phyloP scores from a whole-genome alignment of 2,329 filamentous ascomycete genomes.

The Aureobasidium leucospermi region DNA sequence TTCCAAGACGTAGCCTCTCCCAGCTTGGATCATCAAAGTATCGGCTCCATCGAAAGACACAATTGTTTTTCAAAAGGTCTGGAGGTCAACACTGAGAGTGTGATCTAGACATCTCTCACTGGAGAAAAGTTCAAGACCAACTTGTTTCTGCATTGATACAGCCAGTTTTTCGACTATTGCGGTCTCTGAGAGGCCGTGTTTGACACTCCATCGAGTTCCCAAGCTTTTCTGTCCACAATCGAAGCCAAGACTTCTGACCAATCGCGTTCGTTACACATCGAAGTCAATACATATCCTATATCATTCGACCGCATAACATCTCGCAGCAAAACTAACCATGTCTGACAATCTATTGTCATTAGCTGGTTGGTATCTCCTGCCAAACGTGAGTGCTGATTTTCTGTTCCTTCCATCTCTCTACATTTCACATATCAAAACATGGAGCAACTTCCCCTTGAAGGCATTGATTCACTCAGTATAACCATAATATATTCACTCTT shows the following conservation, averaged over 20 bases:
- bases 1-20: no score
- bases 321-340: constrained; percentile 17
- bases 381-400: constrained; percentile 40
- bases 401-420: background rate
- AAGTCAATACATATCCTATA: background rate
- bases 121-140: no score
- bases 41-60: no score
- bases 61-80: no score
- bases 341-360: constrained; percentile 46
- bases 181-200: no score
- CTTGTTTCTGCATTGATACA: no score
- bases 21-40: no score
- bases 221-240: background rate
- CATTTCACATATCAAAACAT: background rate
- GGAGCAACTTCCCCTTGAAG: background rate
- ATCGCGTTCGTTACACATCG: background rate
- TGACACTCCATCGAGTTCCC: no score
- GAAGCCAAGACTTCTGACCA: background rate
- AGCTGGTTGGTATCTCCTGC: constrained; percentile 55
- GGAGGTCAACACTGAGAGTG: no score
- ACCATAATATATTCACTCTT: background rate
- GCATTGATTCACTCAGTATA: background rate
- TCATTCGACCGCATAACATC: background rate
- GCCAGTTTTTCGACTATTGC: no score
- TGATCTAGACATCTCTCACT: no score